A percentile compares a stretch with the other conserved stretches of the same genome.
Conservation (phyloP, 768 basidiomycete genomes). For the Auricularia cornea region DNA sequence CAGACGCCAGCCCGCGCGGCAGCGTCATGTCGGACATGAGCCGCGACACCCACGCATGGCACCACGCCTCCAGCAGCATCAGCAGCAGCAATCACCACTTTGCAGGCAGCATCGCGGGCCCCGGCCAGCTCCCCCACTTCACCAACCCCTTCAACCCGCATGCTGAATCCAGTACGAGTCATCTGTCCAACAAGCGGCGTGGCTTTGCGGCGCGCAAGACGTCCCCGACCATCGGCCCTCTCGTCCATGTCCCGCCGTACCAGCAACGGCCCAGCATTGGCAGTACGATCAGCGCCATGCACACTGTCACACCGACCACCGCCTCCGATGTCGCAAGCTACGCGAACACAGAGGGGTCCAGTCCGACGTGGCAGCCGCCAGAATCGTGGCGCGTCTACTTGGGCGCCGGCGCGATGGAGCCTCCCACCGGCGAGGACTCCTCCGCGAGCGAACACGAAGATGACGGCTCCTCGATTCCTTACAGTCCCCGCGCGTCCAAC, state of each 20-base stretch:
- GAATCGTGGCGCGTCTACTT: neutral
- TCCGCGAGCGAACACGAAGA: neutral
- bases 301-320: neutral
- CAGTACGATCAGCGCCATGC: neutral
- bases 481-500: neutral
- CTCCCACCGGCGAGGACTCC: neutral
- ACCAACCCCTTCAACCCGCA: conserved; percentile 29
- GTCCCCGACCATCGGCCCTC: neutral
- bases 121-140: conserved; percentile 24
- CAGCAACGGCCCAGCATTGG: neutral
- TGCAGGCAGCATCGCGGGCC: conserved; percentile 6
- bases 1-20: neutral
- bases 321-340: neutral
- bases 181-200: neutral
- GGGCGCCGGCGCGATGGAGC: neutral
- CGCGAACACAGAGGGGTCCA: neutral
- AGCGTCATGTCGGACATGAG: neutral
- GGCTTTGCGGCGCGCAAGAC: neutral
- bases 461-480: neutral
- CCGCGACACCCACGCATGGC: conserved; percentile 3
- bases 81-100: neutral
- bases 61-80: neutral
- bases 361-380: neutral
- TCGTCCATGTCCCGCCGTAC: neutral
- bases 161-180: neutral